Evolutionary conservation across 169 alveolate species (phyloP).

Genomic region (Besnoitia besnoiti): DNA sequence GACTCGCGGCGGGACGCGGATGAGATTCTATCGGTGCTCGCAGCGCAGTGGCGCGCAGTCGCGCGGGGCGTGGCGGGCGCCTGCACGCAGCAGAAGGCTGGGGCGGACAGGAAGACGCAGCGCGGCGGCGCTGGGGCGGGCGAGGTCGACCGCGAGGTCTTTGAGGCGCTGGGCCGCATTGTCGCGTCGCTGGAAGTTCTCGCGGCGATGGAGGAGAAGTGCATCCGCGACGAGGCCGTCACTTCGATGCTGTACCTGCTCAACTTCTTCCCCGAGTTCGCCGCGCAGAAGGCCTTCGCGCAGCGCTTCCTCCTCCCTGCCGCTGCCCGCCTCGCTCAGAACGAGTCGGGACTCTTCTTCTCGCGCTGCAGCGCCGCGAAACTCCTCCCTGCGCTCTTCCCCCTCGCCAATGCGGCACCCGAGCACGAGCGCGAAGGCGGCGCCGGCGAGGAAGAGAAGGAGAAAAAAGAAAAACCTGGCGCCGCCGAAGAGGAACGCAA

Average conservation of each 20-base stretch:
- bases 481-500: not conserved
- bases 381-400: constrained; percentile 23
- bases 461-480: no score
- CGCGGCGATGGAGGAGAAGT: constrained; percentile 60
- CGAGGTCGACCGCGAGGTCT: not conserved
- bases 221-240: constrained; percentile 53
- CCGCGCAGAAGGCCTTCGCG: not conserved
- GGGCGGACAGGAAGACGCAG: not conserved
- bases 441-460: not conserved
- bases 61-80: constrained; percentile 26
- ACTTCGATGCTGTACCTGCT: constrained; percentile 4
- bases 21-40: constrained; percentile 33
- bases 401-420: constrained; percentile 3
- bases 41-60: constrained; percentile 63
- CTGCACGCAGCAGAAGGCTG: not conserved
- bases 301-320: not conserved
- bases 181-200: constrained; percentile 27
- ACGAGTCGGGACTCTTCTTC: constrained; percentile 1
- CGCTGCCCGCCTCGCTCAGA: not conserved
- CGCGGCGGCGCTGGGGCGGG: not conserved
- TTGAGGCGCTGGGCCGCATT: not conserved
- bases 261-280: not conserved
- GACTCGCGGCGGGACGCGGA: constrained; percentile 13
- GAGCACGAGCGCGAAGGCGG: not conserved
- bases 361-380: constrained; percentile 22